Evolutionary conservation across 179 eudicot genomes (phyloP), one percentile per base, ranked within the genome.

Genomic region (Silene vulgaris): DNA sequence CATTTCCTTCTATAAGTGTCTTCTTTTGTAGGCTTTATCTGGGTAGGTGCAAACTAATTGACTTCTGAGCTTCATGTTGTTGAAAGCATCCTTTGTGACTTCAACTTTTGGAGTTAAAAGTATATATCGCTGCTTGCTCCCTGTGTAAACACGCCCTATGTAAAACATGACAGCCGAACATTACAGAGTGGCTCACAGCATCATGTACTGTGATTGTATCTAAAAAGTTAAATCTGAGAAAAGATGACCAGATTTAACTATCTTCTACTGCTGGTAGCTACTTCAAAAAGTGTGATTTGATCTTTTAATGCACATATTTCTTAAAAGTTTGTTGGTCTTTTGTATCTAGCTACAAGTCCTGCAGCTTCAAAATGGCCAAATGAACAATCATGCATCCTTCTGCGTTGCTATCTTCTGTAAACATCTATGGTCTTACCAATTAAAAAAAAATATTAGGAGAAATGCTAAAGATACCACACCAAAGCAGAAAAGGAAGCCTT

Each of bases 241-340:
- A 14, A 16, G 14, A 9, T 45, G 8, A 45, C 14, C 52, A 45
- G 19, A 56, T 16, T 16, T 56, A 56, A 56, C 20, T 56, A 56
- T 56, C 60, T 56, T 56, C 1, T 56, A 56, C 60, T 4, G 19
- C 60, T n/a, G 60, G 19, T 16, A 56, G 60, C 60, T 56, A 56
- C 20, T 56, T 56, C 19, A n/a, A 56, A 56, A 56, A 14, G 20
- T 56, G 60, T 56, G 4, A n/a, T 56, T 56, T 56, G 20, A 56
- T 56, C 60, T 56, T 56, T 56, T 0, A n/a, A 56, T 16, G 60
- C 60, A 4, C 60, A 3, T 8, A 3, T 56, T 56, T 56, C 60
- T 56, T 56, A 56, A n/a, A 56, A 56, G n/a, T 56, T n/a, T 56
- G 60, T 16, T 56, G 60, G 19, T 56, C 60, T 56, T 56, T 56